phyloP scores from a whole-genome alignment of 768 basidiomycete genomes.

The Phaffia tasmanica region DNA sequence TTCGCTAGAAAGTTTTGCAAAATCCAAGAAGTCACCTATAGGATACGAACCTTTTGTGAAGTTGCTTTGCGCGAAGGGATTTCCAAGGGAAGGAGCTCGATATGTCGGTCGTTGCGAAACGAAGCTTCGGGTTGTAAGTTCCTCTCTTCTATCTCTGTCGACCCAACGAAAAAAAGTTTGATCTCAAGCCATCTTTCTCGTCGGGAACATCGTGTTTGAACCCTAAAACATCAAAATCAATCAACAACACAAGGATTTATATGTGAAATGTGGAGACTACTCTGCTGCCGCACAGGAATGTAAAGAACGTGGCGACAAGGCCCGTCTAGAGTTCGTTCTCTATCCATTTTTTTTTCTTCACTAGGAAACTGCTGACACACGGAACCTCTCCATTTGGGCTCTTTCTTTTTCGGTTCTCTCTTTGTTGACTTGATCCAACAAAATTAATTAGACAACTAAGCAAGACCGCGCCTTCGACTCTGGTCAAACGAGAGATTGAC shows the following conservation, averaged over 20 bases:
- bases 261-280: constrained; percentile 85
- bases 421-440: not conserved
- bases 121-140: constrained; percentile 49
- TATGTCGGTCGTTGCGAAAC: constrained; percentile 80
- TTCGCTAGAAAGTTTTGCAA: constrained; percentile 70
- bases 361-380: not conserved
- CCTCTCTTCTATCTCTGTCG: not conserved
- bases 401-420: not conserved
- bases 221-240: too few species aligned
- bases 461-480: constrained; percentile 15
- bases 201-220: not conserved
- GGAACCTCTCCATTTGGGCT: too few species aligned
- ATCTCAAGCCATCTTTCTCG: too few species aligned
- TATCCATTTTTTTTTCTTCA: constrained; percentile 9
- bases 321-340: constrained; percentile 63
- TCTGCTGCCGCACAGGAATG: constrained; percentile 73
- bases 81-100: constrained; percentile 58
- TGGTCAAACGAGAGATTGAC: constrained; percentile 22
- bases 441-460: constrained; percentile 13
- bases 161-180: not conserved
- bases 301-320: constrained; percentile 77
- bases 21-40: constrained; percentile 80
- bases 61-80: constrained; percentile 62
- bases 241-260: constrained; percentile 59
- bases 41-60: constrained; percentile 64